Base-by-base conservation (phyloP, 306 rosid genomes). In the Vicia sativa region DNA sequence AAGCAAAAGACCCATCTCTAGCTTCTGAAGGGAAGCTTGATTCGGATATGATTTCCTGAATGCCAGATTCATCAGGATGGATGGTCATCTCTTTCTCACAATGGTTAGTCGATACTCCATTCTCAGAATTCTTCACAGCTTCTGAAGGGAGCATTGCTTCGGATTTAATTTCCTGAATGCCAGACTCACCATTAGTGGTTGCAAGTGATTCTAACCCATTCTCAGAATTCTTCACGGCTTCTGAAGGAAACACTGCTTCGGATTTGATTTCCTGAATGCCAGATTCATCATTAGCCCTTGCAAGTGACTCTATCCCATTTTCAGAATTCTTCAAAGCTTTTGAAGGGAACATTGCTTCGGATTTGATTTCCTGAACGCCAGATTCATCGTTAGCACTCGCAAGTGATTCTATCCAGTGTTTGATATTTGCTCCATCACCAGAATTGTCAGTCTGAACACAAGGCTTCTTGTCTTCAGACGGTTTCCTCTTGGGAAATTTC, bases 401-500 rank as follows among this genome's bases (percentile, higher is more conserved):
- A 10, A 10, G 70, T 14, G 75, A 41, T 42, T 62, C 80, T 50
- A 21, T 69, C 14, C 16, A 65, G 48, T 31, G 59, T 52, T 65
- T 58, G 62, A 25, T 41, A 48, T 75, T 39, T 71, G 49, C 49
- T 61, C 49, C 77, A 14, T 10, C 5, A 11, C 63, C 70, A 2
- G n/a, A 41, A 19, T 34, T 72, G 68, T 68, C 72, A 44, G 48
- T 50, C 26, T 34, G 70, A 68, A 18, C 39, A 43, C 26, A 59
- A 43, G 78, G 76, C 9, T 18, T 66, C 72, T 78, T 75, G 60
- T 55, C 61, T 58, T 60, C 60, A 7, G 72, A 21, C 34, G 7
- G 59, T 74, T 83, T 82, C 77, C 59, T 83, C 58, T 82, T 88
- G 19, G 72, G 72, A 34, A 52, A 61, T 64, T 56, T 83, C 87